Conservation (phyloP, 306 rosid genomes). For the Sesbania bispinosa region DNA sequence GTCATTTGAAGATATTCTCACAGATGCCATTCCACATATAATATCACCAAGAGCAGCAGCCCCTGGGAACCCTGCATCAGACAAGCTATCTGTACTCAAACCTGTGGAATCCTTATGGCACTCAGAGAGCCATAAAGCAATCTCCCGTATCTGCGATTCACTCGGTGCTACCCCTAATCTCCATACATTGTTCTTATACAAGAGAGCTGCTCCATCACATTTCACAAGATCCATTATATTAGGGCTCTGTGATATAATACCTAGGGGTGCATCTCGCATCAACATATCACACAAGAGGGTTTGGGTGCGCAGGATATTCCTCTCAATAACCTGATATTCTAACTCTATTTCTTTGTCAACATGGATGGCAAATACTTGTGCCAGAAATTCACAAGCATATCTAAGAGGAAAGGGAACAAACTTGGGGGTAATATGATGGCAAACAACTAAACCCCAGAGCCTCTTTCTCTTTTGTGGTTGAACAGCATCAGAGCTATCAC, state of each 20-base stretch:
- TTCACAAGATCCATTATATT: slow-evolving; percentile 94
- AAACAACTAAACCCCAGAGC: slow-evolving; percentile 96
- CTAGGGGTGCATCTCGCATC: slow-evolving; percentile 91
- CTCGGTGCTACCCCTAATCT: slow-evolving; percentile 70
- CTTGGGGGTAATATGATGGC: slow-evolving; percentile 87
- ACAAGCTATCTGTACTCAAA: slow-evolving; percentile 91
- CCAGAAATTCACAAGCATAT: slow-evolving; percentile 94
- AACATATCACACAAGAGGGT: slow-evolving; percentile 93
- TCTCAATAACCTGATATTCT: slow-evolving; percentile 78
- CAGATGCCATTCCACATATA: slow-evolving; percentile 96
- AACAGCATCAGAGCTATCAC: slow-evolving; percentile 47
- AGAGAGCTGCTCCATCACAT: slow-evolving; percentile 90
- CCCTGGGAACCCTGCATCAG: slow-evolving; percentile 84
- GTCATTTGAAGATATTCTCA: slow-evolving; percentile 69
- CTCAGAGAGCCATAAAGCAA: slow-evolving; percentile 66
- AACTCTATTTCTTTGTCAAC: slow-evolving; percentile 87
- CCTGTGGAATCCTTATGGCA: slow-evolving; percentile 90
- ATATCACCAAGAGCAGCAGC: slow-evolving; percentile 63
- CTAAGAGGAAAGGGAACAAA: slow-evolving; percentile 96
- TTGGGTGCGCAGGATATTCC: slow-evolving; percentile 85
- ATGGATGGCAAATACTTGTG: slow-evolving; percentile 96
- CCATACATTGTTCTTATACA: slow-evolving; percentile 73
- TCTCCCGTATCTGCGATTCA: slow-evolving; percentile 70
- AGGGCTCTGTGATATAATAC: slow-evolving; percentile 85
- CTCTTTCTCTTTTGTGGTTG: slow-evolving; percentile 78